phyloP scores from a whole-genome alignment of 352 stramenopile species.

The Globisporangium polare region DNA sequence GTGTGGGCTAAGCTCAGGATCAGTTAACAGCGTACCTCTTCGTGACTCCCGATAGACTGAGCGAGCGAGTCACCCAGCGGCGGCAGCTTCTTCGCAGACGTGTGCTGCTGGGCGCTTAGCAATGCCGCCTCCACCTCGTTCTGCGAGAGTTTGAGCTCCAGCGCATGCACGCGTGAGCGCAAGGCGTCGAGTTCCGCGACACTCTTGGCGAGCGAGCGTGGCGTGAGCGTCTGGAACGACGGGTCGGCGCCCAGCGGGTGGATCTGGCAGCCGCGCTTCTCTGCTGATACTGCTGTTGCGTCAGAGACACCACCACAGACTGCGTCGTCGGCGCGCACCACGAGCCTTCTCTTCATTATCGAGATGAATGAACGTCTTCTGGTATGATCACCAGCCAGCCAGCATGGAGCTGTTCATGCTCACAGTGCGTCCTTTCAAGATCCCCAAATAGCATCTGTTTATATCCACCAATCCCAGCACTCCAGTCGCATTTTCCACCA shows the following conservation, averaged over 20 bases:
- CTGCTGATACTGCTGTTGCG: conserved; percentile 1
- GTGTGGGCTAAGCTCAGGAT: too few species aligned
- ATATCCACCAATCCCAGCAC: conserved; percentile 7
- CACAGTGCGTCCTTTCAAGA: neutral
- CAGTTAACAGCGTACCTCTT: neutral
- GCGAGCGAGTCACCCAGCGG: conserved; percentile 21
- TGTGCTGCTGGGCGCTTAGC: conserved; percentile 20
- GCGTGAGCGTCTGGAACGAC: conserved; percentile 40
- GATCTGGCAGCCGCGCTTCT: conserved; percentile 29
- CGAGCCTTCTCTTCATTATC: conserved; percentile 10
- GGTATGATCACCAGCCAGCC: neutral
- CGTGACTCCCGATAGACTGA: neutral
- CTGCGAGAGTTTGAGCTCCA: conserved; percentile 50
- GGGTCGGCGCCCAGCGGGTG: conserved; percentile 46
- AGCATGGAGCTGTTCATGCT: neutral
- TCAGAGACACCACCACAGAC: neutral
- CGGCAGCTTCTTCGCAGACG: conserved; percentile 39
- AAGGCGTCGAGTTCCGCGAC: conserved; percentile 51
- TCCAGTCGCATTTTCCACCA: neutral
- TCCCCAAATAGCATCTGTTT: neutral
- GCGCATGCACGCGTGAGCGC: conserved; percentile 38
- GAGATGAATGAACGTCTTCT: conserved; percentile 1
- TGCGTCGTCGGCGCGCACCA: conserved; percentile 15
- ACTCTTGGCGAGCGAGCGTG: conserved; percentile 47
- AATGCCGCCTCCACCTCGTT: conserved; percentile 38